phyloP scores from a whole-genome alignment of 2,329 filamentous ascomycete genomes.

The Pezicula radicicola region DNA sequence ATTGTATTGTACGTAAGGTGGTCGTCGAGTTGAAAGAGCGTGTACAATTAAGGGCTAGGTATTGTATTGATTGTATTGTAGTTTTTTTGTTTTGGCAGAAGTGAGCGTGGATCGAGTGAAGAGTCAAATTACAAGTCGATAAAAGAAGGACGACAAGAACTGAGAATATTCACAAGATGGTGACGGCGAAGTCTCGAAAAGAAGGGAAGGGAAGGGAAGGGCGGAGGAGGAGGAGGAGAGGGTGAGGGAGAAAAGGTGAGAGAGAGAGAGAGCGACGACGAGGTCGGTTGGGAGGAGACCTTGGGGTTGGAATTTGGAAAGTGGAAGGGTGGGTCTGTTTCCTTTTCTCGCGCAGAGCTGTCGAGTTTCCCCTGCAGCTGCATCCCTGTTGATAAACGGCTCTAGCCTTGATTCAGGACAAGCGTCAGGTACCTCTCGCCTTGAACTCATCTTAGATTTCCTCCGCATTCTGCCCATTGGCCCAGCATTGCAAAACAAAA shows the following conservation, averaged over 20 bases:
- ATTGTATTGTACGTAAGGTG: too few relatives aligned
- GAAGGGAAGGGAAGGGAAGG: constrained; percentile 1
- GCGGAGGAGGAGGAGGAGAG: constrained; percentile 28
- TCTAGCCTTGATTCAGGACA: neutral
- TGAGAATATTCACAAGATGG: neutral
- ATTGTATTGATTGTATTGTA: neutral
- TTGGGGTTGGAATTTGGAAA: neutral
- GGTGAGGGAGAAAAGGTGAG: neutral
- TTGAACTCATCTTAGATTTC: neutral
- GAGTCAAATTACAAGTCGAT: constrained; percentile 11
- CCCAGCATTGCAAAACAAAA: neutral
- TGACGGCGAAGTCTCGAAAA: neutral
- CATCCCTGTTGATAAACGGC: neutral
- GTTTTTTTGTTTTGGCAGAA: neutral
- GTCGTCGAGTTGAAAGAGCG: neutral
- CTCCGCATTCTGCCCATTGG: neutral
- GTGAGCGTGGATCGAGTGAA: constrained; percentile 4
- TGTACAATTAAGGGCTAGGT: neutral
- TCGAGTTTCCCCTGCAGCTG: neutral
- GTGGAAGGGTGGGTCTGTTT: neutral
- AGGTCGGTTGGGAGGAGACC: neutral
- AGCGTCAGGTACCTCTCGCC: neutral
- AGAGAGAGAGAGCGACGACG: neutral
- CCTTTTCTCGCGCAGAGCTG: too few relatives aligned
- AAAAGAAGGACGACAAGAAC: constrained; percentile 19